Evolutionary conservation across 164 flowering plant genomes (phyloP), one percentile per base, ranked within the genome.

Genomic region (Amborella trichopoda): DNA sequence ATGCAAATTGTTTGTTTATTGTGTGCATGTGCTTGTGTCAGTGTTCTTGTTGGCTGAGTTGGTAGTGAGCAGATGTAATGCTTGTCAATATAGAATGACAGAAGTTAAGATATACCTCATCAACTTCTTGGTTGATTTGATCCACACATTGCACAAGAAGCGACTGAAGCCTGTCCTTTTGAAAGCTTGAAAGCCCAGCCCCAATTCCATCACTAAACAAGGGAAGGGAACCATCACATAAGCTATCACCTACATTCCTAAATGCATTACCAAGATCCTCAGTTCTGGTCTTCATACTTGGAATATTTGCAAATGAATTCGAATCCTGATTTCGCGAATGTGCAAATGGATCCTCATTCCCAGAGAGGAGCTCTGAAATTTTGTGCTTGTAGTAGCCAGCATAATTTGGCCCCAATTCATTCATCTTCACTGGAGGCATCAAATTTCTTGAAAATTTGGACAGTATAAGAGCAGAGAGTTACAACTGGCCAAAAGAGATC

Each of bases 121-220:
- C 80, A 57, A 81, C 80, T 73, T 79, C 84, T 20, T 61, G 67
- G 6, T 75, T 39, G 39, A 81, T 60, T 40, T 44, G 46, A 28
- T 4, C 24, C 37, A 72, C 80, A 69, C 75, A 56, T 53, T 72
- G 68, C 48, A 62, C 59, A 30, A 85, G 73, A 56, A 67, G 45
- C 57, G 65, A 42, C 55, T 63, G 66, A 58, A 85, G 57, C 46
- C 58, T 79, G 47, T 71, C 85, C 42, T 26, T 63, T 53, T 54
- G 67, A 20, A 64, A 53, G 26, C 70, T 74, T 5, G 80, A 61
- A 42, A 75, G 50, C 23, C 52, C 53, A 38, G 64, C 46, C 43
- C 77, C 84, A 18, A 77, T 25, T 24, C 69, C 54, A 46, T 65
- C 54, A 55, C 61, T 23, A 50, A 71, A 81, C 41, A 67, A n/a